Conservation (phyloP, 2,329 filamentous ascomycete genomes). For the Paraphaeosphaeria sporulosa region DNA sequence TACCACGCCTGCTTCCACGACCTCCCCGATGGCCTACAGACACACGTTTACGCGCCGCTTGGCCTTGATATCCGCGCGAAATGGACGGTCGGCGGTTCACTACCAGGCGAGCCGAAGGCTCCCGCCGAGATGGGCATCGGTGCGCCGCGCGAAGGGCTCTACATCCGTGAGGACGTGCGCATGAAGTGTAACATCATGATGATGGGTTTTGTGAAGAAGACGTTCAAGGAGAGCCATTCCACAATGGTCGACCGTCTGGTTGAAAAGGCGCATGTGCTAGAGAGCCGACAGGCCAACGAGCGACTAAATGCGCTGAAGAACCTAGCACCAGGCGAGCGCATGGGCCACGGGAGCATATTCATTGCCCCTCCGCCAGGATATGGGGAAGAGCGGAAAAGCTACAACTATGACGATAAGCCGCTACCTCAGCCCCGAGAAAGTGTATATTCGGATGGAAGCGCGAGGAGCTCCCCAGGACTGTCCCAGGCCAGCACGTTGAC, state of each 20-base stretch:
- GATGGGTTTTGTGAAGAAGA: conserved; percentile 80
- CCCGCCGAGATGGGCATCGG: conserved; percentile 71
- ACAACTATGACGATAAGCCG: conserved; percentile 1
- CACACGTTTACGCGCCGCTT: conserved; percentile 83
- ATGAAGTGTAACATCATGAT: conserved; percentile 82
- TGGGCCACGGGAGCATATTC: conserved; percentile 43
- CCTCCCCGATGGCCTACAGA: conserved; percentile 75
- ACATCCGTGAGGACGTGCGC: conserved; percentile 84
- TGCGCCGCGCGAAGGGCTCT: conserved; percentile 73
- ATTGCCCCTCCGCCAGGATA: conserved; percentile 44
- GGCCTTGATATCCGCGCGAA: conserved; percentile 80
- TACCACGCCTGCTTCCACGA: conserved; percentile 86
- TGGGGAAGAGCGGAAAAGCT: neutral
- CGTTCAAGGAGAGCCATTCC: conserved; percentile 77
- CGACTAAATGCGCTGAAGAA: conserved; percentile 40
- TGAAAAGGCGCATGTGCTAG: conserved; percentile 46
- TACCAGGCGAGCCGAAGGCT: conserved; percentile 73
- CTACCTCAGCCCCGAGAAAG: conserved; percentile 10
- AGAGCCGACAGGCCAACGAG: conserved; percentile 44
- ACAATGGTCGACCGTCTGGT: conserved; percentile 67
- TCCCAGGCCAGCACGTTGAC: conserved; percentile 21
- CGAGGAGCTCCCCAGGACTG: conserved; percentile 20
- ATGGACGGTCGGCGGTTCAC: conserved; percentile 77
- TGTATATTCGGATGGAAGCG: conserved; percentile 23
- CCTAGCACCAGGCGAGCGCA: conserved; percentile 40